phyloP scores from a whole-genome alignment of 73 alveolate species.

The Paramecium pentaurelia region DNA sequence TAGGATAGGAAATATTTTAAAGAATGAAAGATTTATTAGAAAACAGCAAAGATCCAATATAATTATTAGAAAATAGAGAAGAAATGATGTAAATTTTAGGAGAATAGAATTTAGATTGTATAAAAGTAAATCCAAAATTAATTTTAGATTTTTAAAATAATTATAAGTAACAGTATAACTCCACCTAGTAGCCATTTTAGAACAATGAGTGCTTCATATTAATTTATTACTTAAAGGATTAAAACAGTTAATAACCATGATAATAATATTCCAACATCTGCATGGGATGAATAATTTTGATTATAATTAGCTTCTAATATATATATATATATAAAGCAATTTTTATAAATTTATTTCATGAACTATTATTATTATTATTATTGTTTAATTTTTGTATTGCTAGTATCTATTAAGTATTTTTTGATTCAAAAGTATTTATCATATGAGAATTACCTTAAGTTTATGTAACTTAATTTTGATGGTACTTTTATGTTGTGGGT shows the following conservation, averaged over 20 bases:
- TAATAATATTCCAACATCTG: not conserved
- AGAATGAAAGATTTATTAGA: constrained; percentile 57
- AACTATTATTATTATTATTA: not conserved
- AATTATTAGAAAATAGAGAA: constrained; percentile 3
- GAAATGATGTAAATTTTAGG: constrained; percentile 45
- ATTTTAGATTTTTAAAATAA: not conserved
- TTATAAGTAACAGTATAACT: constrained; percentile 8
- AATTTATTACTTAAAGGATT: not conserved
- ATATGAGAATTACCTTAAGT: not conserved
- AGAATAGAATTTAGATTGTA: constrained; percentile 47
- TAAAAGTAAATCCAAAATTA: not conserved
- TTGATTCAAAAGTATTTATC: constrained; percentile 6
- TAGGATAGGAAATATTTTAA: constrained; percentile 40
- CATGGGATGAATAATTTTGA: constrained; percentile 40
- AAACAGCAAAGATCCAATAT: constrained; percentile 41
- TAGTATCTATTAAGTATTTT: not conserved
- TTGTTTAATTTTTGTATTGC: not conserved
- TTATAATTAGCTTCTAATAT: not conserved
- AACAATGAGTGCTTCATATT: constrained; percentile 26
- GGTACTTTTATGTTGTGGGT: not conserved
- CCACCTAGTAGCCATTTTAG: constrained; percentile 40
- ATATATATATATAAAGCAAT: not conserved
- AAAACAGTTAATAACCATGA: constrained; percentile 5
- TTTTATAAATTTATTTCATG: not conserved
- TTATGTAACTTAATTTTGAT: not conserved